These are phyloP conservation scores for Mortierella sp. DNA, from an alignment of 371 early-diverging fungal genomes.

Conservation along the genomic window DNA sequence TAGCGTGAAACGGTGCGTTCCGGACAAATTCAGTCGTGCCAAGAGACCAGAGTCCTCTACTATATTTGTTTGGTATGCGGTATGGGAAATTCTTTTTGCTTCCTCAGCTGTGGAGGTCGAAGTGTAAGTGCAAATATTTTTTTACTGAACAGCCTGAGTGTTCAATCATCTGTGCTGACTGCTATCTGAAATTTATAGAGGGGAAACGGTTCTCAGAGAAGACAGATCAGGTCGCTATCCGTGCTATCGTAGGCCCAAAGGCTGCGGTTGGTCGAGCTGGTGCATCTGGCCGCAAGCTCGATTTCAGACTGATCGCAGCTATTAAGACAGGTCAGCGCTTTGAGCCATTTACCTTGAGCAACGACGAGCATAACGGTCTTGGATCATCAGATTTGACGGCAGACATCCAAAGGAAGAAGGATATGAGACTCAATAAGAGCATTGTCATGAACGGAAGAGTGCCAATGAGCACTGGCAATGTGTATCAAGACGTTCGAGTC, in stretches of 20 bases:
- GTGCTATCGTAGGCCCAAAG: conserved; percentile 12
- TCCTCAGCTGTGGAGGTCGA: conserved; percentile 12
- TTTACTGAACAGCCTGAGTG: neutral
- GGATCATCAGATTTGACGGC: conserved; percentile 13
- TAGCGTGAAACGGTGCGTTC: conserved; percentile 13
- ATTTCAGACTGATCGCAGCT: conserved; percentile 17
- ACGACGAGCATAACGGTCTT: conserved; percentile 20
- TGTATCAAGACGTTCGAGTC: conserved; percentile 14
- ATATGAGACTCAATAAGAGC: conserved; percentile 12
- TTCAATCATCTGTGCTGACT: conserved; percentile 3
- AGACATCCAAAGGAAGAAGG: conserved; percentile 8
- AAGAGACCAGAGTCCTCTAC: conserved; percentile 14
- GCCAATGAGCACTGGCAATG: conserved; percentile 2
- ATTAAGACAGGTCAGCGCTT: conserved; percentile 14
- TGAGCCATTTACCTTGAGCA: conserved; percentile 21
- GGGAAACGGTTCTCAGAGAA: conserved; percentile 19
- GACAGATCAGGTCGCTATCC: conserved; percentile 16
- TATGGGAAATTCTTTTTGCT: conserved; percentile 21
- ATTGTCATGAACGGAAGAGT: conserved; percentile 8
- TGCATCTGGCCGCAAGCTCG: conserved; percentile 22
- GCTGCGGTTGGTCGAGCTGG: conserved; percentile 14
- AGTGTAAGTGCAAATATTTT: conserved; percentile 13
- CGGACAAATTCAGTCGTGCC: conserved; percentile 12
- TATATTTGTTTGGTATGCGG: conserved; percentile 17
- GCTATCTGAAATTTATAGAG: conserved; percentile 10